Evolutionary conservation across 495 filamentous ascomycete species (phyloP).

Genomic region (Corynascus novoguineensis): DNA sequence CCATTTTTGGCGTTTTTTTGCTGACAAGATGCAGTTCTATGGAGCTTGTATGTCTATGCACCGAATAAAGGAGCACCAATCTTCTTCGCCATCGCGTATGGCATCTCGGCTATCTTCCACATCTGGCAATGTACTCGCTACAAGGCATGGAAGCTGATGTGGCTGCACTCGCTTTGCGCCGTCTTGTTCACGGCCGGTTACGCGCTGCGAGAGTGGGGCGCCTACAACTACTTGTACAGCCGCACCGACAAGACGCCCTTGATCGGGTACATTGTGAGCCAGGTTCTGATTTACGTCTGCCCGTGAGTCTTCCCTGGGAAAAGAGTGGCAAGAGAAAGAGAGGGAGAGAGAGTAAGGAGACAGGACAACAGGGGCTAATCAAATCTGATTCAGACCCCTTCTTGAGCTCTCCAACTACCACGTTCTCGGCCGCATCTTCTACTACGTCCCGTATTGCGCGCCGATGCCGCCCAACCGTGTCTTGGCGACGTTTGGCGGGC

Average conservation of each 20-base stretch:
- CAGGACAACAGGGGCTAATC: not conserved
- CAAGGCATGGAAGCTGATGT: constrained; percentile 25
- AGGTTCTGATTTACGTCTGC: constrained; percentile 30
- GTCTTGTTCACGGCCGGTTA: constrained; percentile 29
- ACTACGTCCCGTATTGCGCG: constrained; percentile 31
- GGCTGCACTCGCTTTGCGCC: constrained; percentile 25
- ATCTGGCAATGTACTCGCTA: constrained; percentile 33
- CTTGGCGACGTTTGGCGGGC: constrained; percentile 28
- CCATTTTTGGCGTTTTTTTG: not conserved
- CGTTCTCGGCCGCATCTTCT: constrained; percentile 34
- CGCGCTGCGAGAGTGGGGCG: constrained; percentile 27
- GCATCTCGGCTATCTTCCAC: constrained; percentile 23
- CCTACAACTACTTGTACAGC: constrained; percentile 31
- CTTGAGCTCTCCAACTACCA: constrained; percentile 39
- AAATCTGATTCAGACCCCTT: constrained; percentile 24
- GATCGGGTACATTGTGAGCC: constrained; percentile 27
- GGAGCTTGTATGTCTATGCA: constrained; percentile 32
- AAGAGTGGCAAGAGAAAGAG: too few relatives aligned
- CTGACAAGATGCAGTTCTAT: constrained; percentile 18
- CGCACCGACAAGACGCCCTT: constrained; percentile 8
- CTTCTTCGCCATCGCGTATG: constrained; percentile 26
- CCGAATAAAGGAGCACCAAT: constrained; percentile 30
- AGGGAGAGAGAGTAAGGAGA: too few relatives aligned
- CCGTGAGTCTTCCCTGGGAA: constrained; percentile 28
- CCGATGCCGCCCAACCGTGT: constrained; percentile 27